Evolutionary conservation across 768 basidiomycete genomes (phyloP).

Genomic region (Bullera alba): DNA sequence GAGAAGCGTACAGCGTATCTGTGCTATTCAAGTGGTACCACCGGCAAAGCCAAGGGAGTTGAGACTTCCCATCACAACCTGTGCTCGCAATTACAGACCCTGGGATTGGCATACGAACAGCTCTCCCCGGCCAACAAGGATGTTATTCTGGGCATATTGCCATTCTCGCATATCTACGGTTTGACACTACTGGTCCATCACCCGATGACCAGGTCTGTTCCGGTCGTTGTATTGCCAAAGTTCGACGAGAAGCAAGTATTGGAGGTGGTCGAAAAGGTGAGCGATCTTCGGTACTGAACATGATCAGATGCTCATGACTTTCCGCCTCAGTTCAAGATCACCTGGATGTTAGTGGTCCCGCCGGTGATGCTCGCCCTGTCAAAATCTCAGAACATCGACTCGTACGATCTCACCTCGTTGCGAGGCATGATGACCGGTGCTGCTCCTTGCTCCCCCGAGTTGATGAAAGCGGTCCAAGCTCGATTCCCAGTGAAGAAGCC

Average conservation of each 20-base stretch:
- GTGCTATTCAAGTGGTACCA: conserved; percentile 46
- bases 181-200: conserved; percentile 27
- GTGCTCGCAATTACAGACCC: conserved; percentile 55
- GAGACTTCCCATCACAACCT: conserved; percentile 55
- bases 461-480: conserved; percentile 53
- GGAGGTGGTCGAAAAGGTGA: conserved; percentile 50
- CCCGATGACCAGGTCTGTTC: conserved; percentile 38
- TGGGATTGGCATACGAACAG: conserved; percentile 50
- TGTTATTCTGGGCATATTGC: conserved; percentile 59
- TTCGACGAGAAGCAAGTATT: conserved; percentile 70
- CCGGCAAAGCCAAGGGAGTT: conserved; percentile 44
- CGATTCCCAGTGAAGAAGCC: conserved; percentile 32
- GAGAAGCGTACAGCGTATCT: conserved; percentile 38
- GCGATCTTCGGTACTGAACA: background rate
- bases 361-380: conserved; percentile 73
- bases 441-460: conserved; percentile 65
- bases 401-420: conserved; percentile 62
- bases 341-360: conserved; percentile 51
- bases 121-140: conserved; percentile 50
- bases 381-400: conserved; percentile 58
- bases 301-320: background rate
- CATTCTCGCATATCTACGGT: conserved; percentile 54
- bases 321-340: conserved; percentile 58
- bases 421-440: conserved; percentile 63
- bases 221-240: conserved; percentile 50